These are phyloP conservation scores for Fusarium sp. DNA, from an alignment of 2,329 filamentous ascomycete genomes.

Conservation along the genomic window DNA sequence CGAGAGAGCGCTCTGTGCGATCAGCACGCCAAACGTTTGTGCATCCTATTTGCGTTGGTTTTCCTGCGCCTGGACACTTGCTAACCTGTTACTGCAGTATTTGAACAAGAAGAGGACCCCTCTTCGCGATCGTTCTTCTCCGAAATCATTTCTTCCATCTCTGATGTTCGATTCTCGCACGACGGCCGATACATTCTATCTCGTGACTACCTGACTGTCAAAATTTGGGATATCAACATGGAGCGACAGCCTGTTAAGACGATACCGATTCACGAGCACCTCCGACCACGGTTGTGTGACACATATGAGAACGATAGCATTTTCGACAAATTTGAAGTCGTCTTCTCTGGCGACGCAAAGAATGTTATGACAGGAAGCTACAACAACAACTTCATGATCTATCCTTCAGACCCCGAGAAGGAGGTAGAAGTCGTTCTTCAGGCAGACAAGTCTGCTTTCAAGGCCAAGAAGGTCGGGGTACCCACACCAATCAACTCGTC, in stretches of 20 bases:
- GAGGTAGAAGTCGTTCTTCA: conserved; percentile 98
- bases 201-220: conserved; percentile 97
- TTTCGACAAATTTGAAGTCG: conserved; percentile 99
- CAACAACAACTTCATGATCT: conserved; percentile 99
- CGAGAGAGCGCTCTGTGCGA: conserved; percentile 96
- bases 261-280: conserved; percentile 97
- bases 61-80: neutral
- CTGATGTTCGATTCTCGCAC: conserved; percentile 95
- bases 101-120: conserved; percentile 98
- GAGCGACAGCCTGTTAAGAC: conserved; percentile 97
- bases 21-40: conserved; percentile 88
- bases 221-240: conserved; percentile 99
- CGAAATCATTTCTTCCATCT: conserved; percentile 99
- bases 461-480: conserved; percentile 99
- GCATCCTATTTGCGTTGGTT: neutral
- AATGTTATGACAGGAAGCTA: conserved; percentile 99
- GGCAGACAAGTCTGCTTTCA: conserved; percentile 98
- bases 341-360: conserved; percentile 97
- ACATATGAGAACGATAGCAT: conserved; percentile 99
- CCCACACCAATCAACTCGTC: conserved; percentile 94
- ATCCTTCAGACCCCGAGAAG: conserved; percentile 93
- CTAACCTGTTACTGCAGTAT: conserved; percentile 70
- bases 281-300: conserved; percentile 92
- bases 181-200: conserved; percentile 98
- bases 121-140: conserved; percentile 98